Base-by-base conservation (phyloP, 305 asterid genomes). In the Solanum hybrid region DNA sequence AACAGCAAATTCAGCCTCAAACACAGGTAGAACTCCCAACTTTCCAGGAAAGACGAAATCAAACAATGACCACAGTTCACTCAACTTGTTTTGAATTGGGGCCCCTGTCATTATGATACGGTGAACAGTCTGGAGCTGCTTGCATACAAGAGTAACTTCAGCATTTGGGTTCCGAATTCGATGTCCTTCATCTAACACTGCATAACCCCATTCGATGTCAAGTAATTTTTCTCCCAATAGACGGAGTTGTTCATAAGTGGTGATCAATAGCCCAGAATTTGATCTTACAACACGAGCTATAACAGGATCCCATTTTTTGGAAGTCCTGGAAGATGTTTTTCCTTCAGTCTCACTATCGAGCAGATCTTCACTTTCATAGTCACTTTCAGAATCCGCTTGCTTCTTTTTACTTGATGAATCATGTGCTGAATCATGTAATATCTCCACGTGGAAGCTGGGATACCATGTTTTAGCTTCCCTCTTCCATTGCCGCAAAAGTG, bases 41-140 rank as follows among this genome's bases (percentile, higher is more conserved):
- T 97, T 97, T 92, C 99, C 99, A 64, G 99, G 99, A 92, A 97
- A 97, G 51, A 96, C 98, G 89, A 97, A 97, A 93, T 97, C 99
- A 94, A 97, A 97, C 91, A 97, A 96, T 84, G 99, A 97, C 99
- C 99, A 97, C 90, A 97, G 87, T 86, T 97, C 99, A 89, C 97
- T 93, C 89, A 96, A 92, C 94, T 96, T 96, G 92, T 96, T 96
- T 94, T 96, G 99, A 91, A 96, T 96, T 36, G 99, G 98, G 2
- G 99, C 93, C 80, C 99, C 99, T 3, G 97, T 94, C 98, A 96
- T 96, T 89, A 97, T 96, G 88, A 97, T 90, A 87, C 99, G 99
- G 90, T 97, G 99, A 91, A 97, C 98, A 78, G 99, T 96, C 94
- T 96, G 99, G 91, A 97, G 91, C 93, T 97, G 99, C 91, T 97